Base-by-base conservation (phyloP, 768 basidiomycete genomes). In the Suillus occidentalis region DNA sequence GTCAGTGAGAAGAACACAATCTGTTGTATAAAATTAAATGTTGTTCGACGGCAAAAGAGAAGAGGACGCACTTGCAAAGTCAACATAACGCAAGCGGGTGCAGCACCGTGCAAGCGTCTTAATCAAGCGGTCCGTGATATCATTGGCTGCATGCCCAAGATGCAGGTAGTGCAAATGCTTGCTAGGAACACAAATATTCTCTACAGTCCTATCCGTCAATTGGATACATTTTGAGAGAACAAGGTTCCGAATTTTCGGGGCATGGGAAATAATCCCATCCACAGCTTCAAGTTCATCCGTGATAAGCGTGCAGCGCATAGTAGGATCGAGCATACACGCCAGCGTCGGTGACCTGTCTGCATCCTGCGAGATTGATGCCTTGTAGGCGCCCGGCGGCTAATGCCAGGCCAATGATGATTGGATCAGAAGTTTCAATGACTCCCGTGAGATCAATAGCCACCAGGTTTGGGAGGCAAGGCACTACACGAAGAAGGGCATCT, bases 81-180 rank as follows among this genome's bases (percentile, higher is more conserved):
- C 97, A 69, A 99, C 89, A 74, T 99, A 99, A 70, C 97, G 83
- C 68, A 99, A 77, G 37, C 97, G 84, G 1, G 92, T 95, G 77
- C 97, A 99, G 42, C 87, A 84, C 50, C 93, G 83, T 13, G 95
- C 96, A 28, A 99, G 82, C 12, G 85, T 83, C 63, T 87, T 89
- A 42, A 99, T 91, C 10, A 91, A 94, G 49, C 85, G 85, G 75
- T 99, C 97, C 8, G 95, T 97, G 67, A 99, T 95, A 70, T 28
- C 28, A 28, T 88, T 89, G 68, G 81, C 81, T 8, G 94, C 92
- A 79, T 99, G 97, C 8, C 95, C 97, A 45, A 99, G 84, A 75
- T 99, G 97, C 40, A 99, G 84, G 73, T 97, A 94, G 74, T 99
- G 97, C 40, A 99, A 75, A 73, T 95, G 87, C 74, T 91, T 90